Evolutionary conservation across 2,329 filamentous ascomycete genomes (phyloP), one percentile per base, ranked within the genome.

Genomic region (Ceratocystis ficicola): DNA sequence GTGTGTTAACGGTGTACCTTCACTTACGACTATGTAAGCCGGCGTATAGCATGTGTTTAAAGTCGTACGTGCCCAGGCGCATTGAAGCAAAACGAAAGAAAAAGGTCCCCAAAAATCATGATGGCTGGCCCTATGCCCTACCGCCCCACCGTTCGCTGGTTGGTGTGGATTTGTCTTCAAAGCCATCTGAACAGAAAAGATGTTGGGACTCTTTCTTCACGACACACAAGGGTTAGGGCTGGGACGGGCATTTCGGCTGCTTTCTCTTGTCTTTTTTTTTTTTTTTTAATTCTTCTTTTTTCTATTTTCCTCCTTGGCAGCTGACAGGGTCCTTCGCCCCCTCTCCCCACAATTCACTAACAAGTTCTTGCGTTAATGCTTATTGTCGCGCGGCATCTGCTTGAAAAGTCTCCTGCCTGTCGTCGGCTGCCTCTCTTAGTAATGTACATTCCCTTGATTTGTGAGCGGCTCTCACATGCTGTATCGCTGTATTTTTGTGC

Each of bases 351-450:
- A 59, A 30, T 10, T 50, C n/a, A 59, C 25, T 59, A 32, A 30
- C 28, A 32, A 36, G 28, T 32, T 32, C 30, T 32, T 32, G 30
- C 30, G 30, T 32, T 32, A 32, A 32, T 59, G 32, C 32, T 32
- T 30, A 59, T 30, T 59, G 52, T 59, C 32, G n/a, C 52, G 52
- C 52, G n/a, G 52, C 52, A 32, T 59, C 4, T 57, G 28, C 30
- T 57, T 12, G 10, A n/a, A 5, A 57, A 32, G 7, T 7, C 12
- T 22, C 52, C 30, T 57, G 52, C 52, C 30, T 57, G 52, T 32
- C 52, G 25, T 57, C 15, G 52, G 52, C 28, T 59, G 52, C 52
- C 52, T 59, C 52, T 30, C 22, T 17, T 17, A 30, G 17, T 10
- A 32, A 10, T 36, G 32, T 36, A 30, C 28, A 20, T 30, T 1